Evolutionary conservation across 495 filamentous ascomycete species (phyloP), one percentile per base, ranked within the genome.

Genomic region (Hypoxylon trugodes): DNA sequence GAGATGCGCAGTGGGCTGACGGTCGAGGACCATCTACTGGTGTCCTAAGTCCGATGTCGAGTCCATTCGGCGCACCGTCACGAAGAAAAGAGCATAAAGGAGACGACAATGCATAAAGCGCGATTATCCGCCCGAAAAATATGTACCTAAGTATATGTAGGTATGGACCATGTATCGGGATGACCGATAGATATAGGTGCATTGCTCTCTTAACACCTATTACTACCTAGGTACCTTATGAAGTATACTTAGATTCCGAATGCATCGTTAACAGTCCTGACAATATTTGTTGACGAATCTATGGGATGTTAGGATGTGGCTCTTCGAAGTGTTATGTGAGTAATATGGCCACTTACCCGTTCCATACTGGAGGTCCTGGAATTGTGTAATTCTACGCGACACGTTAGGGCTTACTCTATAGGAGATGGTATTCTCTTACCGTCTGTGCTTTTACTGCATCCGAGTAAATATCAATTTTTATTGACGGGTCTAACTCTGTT

Each of bases 381-480:
- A 81, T 74, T 1, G 58, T 68, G 47, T 81, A 82, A 13, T 75
- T 75, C 79, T 80, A 24, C 33, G 12, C 6, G 21, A n/a, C 12
- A 2, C 10, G 26, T 75, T 52, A 73, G 57, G 45, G 24, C n/a
- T 19, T 13, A 10, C 33, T 8, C n/a, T n/a, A 16, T 5, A 9
- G 2, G 13, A 37, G 10, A 0, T 26, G 4, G 26, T 2, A 5
- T 24, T 16, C 0, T 59, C 73, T 61, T 60, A 82, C 77, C 26
- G 72, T 76, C 13, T 41, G 62, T 7, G 69, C 67, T 41, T 71
- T 67, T 25, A 68, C 67, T 19, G 65, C 70, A 6, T 74, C 61
- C 2, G 74, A 68, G 53, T 83, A 85, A 6, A 84, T 78, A 50
- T 82, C 67, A 43, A 85, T 81, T 16, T 69, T 77, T n/a, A 86